Evolutionary conservation across 306 rosid species (phyloP).

Genomic region (Casuarina cunninghamiana): DNA sequence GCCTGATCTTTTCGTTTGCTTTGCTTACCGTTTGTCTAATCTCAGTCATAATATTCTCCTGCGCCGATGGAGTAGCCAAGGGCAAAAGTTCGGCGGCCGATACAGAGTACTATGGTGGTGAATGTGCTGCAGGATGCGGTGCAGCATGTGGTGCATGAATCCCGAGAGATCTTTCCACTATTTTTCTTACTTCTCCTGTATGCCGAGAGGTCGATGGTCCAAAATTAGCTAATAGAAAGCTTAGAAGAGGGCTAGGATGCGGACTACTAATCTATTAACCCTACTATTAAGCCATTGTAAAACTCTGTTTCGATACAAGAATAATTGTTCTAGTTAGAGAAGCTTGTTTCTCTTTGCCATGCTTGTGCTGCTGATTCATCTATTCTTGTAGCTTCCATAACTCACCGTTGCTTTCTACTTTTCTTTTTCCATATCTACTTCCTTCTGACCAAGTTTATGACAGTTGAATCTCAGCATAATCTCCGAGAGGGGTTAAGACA

Average conservation of each 20-base stretch:
- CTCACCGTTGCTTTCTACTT: not conserved
- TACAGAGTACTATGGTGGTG: slow-evolving; percentile 49
- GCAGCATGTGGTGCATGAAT: slow-evolving; percentile 66
- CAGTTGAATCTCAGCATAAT: not conserved
- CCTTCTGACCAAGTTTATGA: not conserved
- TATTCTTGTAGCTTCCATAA: not conserved
- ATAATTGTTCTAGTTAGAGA: slow-evolving; percentile 21
- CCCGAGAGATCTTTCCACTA: not conserved
- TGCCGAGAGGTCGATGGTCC: slow-evolving; percentile 3
- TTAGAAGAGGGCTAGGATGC: slow-evolving; percentile 12
- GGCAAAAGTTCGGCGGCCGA: slow-evolving; percentile 47
- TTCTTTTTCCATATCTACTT: not conserved
- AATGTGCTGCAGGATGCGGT: slow-evolving; percentile 62
- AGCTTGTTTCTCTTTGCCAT: not conserved
- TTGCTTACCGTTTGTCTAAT: slow-evolving; percentile 40
- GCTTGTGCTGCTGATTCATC: not conserved
- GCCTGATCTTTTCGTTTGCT: slow-evolving; percentile 31
- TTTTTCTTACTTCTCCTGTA: slow-evolving; percentile 18
- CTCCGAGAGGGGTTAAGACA: not conserved
- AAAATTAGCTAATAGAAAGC: not conserved
- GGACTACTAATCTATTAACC: slow-evolving; percentile 19
- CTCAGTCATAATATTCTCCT: slow-evolving; percentile 57
- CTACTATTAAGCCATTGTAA: not conserved
- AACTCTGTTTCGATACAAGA: slow-evolving; percentile 2
- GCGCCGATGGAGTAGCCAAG: slow-evolving; percentile 58